Conservation (phyloP, 495 filamentous ascomycete genomes). For the Acidiella bohemica region DNA sequence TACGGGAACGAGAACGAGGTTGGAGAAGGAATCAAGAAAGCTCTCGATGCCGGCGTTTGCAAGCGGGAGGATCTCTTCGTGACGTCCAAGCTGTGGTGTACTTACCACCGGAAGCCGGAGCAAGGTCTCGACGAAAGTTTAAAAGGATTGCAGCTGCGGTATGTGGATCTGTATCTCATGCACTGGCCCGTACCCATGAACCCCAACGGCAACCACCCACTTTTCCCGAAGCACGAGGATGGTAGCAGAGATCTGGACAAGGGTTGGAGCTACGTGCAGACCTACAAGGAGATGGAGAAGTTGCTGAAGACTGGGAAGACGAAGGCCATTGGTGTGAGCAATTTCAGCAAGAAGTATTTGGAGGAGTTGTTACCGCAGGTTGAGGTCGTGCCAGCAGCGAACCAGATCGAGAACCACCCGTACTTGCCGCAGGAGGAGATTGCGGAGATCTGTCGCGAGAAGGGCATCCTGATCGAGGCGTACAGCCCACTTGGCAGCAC, state of each 20-base stretch:
- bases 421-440: constrained; percentile 76
- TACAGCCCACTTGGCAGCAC: constrained; percentile 54
- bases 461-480: constrained; percentile 19
- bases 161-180: constrained; percentile 69
- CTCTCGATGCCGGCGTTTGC: constrained; percentile 49
- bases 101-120: constrained; percentile 55
- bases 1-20: constrained; percentile 38
- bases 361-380: constrained; percentile 56
- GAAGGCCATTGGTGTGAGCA: constrained; percentile 68
- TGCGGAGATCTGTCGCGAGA: constrained; percentile 38
- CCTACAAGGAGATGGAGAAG: constrained; percentile 71
- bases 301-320: constrained; percentile 53
- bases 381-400: constrained; percentile 60
- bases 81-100: constrained; percentile 73
- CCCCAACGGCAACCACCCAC: constrained; percentile 58
- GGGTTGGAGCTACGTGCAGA: constrained; percentile 52
- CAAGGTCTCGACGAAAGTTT: constrained; percentile 57
- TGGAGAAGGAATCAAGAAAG: constrained; percentile 43
- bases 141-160: constrained; percentile 56
- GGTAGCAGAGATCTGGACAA: constrained; percentile 55
- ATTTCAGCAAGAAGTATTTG: constrained; percentile 63
- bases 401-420: constrained; percentile 82
- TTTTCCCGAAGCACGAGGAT: constrained; percentile 60
- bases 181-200: constrained; percentile 84
- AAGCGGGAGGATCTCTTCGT: constrained; percentile 72